phyloP scores from a whole-genome alignment of 306 rosid species.

The Oemleria cerasiformis region DNA sequence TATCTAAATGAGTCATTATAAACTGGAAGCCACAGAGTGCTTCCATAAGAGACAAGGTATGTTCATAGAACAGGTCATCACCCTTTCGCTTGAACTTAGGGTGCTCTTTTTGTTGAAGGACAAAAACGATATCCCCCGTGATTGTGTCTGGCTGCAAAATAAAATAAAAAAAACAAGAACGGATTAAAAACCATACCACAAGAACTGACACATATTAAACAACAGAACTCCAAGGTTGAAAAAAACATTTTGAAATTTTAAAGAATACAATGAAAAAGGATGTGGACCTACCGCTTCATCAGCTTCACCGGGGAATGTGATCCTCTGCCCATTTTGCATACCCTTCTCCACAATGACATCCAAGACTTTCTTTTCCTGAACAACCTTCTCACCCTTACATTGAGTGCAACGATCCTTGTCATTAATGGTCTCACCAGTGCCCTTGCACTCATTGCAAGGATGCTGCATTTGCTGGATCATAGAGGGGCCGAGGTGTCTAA shows the following conservation, averaged over 20 bases:
- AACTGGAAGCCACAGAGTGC: constrained; percentile 94
- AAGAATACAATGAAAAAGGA: background rate
- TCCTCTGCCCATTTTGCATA: constrained; percentile 85
- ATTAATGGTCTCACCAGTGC: constrained; percentile 88
- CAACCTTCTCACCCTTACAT: constrained; percentile 93
- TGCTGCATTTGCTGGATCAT: constrained; percentile 99
- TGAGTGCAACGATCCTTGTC: constrained; percentile 85
- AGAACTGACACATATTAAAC: background rate
- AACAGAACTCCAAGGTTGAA: background rate
- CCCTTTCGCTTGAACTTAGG: constrained; percentile 81
- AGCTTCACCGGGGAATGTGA: constrained; percentile 95
- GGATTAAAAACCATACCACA: background rate
- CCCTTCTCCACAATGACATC: constrained; percentile 92
- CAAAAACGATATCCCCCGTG: constrained; percentile 93
- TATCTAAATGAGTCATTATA: constrained; percentile 72
- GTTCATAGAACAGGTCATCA: constrained; percentile 79
- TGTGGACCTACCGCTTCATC: constrained; percentile 76
- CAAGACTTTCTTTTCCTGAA: constrained; percentile 90
- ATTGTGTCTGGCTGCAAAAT: constrained; percentile 81
- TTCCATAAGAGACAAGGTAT: constrained; percentile 73
- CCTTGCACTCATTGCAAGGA: constrained; percentile 92
- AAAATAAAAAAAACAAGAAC: constrained; percentile 1
- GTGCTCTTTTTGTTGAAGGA: constrained; percentile 91
- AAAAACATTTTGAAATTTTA: background rate
- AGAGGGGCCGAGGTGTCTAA: constrained; percentile 89